Evolutionary conservation across 768 basidiomycete species (phyloP).

Genomic region (Xerocomus brunneocitrinus): DNA sequence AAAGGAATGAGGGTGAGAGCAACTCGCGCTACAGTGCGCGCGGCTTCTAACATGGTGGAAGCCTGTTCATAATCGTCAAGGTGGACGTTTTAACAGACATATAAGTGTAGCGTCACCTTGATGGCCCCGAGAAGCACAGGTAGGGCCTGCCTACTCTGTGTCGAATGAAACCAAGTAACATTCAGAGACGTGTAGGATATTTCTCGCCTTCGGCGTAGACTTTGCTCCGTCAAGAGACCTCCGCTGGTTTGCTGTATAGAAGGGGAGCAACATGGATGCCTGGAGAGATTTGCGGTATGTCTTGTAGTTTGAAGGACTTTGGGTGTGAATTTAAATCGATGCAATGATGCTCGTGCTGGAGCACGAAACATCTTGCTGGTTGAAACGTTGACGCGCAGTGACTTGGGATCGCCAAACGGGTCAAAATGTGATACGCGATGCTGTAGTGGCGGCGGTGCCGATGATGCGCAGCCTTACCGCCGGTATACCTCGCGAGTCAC

Average conservation of each 20-base stretch:
- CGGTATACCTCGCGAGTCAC: too few relatives aligned
- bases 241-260: conserved; percentile 1
- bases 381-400: not conserved
- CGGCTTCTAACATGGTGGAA: conserved; percentile 68
- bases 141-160: conserved; percentile 27
- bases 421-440: not conserved
- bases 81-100: not conserved
- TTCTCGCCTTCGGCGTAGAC: conserved; percentile 3
- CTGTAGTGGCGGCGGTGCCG: conserved; percentile 8
- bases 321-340: not conserved
- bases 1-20: conserved; percentile 73
- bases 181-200: not conserved
- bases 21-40: conserved; percentile 64
- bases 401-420: not conserved
- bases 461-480: too few relatives aligned
- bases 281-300: not conserved
- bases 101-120: conserved; percentile 42
- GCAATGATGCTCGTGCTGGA: conserved; percentile 10
- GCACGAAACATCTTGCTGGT: conserved; percentile 46
- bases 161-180: conserved; percentile 38
- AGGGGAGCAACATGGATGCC: not conserved
- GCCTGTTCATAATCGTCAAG: conserved; percentile 39
- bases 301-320: not conserved
- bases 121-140: conserved; percentile 56
- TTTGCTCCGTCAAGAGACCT: conserved; percentile 6